A percentile compares a stretch with the other conserved stretches of the same genome.
phyloP scores from a whole-genome alignment of 2,329 filamentous ascomycete genomes.

The Diaporthe australafricana region DNA sequence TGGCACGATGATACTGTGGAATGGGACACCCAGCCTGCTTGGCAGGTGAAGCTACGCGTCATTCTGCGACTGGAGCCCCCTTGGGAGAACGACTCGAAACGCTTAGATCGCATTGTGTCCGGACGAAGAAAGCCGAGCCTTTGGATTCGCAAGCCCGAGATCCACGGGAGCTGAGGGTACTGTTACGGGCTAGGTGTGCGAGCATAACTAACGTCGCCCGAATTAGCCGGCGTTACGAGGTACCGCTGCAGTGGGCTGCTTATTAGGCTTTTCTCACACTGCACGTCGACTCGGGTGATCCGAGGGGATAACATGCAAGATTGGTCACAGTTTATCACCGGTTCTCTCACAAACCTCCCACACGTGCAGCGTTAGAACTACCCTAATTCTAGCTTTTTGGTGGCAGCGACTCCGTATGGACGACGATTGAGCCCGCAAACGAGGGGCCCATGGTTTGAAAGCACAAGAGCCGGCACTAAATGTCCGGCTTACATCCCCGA shows the following conservation, averaged over 20 bases:
- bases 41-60: not conserved
- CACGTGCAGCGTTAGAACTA: not conserved
- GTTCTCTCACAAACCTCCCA: not conserved
- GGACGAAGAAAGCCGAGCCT: not conserved
- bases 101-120: not conserved
- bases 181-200: not conserved
- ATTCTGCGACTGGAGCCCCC: not conserved
- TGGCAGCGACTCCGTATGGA: slow-evolving; percentile 4
- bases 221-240: slow-evolving; percentile 12
- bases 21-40: not conserved
- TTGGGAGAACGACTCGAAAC: not conserved
- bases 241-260: not conserved
- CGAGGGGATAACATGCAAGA: not conserved
- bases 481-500: slow-evolving; percentile 15
- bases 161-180: no score
- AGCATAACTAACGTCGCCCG: not conserved
- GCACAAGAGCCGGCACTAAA: not conserved
- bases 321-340: not conserved
- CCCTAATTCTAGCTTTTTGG: not conserved
- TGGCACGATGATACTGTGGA: not conserved
- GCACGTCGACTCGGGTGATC: not conserved
- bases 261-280: not conserved
- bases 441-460: not conserved
- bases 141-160: not conserved
- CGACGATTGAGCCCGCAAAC: not conserved